These are phyloP conservation scores for Gilbertella persicaria DNA, from an alignment of 371 early-diverging fungal genomes.

Conservation along the genomic window DNA sequence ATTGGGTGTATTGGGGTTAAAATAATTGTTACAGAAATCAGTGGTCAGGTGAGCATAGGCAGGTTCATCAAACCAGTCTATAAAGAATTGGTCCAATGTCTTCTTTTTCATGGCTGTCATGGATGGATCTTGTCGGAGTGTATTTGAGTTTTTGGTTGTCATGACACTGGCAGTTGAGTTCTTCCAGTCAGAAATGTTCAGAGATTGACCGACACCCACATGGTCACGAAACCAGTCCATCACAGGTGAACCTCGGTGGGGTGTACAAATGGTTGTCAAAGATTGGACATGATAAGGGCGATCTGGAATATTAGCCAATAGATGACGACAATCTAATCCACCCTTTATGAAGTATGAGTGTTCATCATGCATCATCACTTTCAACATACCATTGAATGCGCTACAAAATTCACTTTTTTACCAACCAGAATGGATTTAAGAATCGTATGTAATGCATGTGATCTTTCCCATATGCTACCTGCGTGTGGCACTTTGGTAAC, in stretches of 20 bases:
- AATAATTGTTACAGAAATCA: constrained; percentile 71
- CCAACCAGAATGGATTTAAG: constrained; percentile 56
- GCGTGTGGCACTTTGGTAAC: constrained; percentile 82
- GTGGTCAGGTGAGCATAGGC: constrained; percentile 86
- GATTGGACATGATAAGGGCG: constrained; percentile 68
- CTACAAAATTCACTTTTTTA: constrained; percentile 79
- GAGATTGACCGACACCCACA: constrained; percentile 54
- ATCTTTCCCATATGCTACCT: constrained; percentile 79
- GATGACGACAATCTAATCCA: constrained; percentile 86
- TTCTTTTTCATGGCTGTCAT: background rate
- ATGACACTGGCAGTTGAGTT: background rate
- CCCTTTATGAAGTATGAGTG: constrained; percentile 46
- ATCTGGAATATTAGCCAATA: constrained; percentile 74
- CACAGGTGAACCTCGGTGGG: constrained; percentile 87
- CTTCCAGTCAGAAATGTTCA: background rate
- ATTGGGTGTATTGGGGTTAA: constrained; percentile 83
- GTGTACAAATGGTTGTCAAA: constrained; percentile 89
- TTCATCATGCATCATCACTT: background rate
- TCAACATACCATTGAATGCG: constrained; percentile 82
- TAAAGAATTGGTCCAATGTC: constrained; percentile 17
- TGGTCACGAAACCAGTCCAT: constrained; percentile 92
- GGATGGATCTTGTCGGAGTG: background rate
- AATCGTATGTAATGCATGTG: constrained; percentile 72
- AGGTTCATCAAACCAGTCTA: constrained; percentile 68
- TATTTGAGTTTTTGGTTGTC: background rate